These are phyloP conservation scores for Sarocladium kiliense DNA, from an alignment of 2,329 filamentous ascomycete species.

Conservation along the genomic window DNA sequence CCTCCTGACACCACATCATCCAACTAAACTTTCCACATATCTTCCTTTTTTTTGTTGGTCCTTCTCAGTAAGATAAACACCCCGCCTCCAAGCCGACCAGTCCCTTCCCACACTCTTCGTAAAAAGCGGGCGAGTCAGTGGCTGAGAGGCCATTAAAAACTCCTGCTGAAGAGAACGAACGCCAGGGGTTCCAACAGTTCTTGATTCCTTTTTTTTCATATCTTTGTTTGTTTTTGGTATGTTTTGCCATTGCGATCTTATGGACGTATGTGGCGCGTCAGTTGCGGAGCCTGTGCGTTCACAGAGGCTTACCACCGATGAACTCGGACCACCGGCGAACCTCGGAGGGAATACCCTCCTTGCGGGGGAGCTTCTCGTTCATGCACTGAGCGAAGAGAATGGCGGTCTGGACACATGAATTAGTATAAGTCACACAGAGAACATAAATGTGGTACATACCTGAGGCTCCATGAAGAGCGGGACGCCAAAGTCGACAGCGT, in stretches of 20 bases:
- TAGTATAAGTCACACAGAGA: slow-evolving; percentile 19
- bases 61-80: too few relatives aligned
- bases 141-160: background rate
- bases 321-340: slow-evolving; percentile 95
- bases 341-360: slow-evolving; percentile 83
- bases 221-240: background rate
- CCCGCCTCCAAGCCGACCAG: background rate
- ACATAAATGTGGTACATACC: slow-evolving; percentile 50
- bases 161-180: background rate
- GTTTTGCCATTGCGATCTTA: too few relatives aligned
- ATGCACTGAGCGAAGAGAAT: slow-evolving; percentile 95
- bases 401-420: slow-evolving; percentile 62
- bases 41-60: background rate
- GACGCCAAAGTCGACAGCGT: slow-evolving; percentile 96
- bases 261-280: too few relatives aligned
- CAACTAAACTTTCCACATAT: background rate
- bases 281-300: too few relatives aligned
- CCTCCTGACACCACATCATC: background rate
- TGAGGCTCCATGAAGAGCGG: slow-evolving; percentile 98
- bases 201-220: background rate
- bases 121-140: too few relatives aligned
- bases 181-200: background rate
- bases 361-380: slow-evolving; percentile 88
- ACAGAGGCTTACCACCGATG: slow-evolving; percentile 78
- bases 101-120: background rate